Evolutionary conservation across 2,329 filamentous ascomycete genomes (phyloP).

Genomic region (Colletotrichum sp.): DNA sequence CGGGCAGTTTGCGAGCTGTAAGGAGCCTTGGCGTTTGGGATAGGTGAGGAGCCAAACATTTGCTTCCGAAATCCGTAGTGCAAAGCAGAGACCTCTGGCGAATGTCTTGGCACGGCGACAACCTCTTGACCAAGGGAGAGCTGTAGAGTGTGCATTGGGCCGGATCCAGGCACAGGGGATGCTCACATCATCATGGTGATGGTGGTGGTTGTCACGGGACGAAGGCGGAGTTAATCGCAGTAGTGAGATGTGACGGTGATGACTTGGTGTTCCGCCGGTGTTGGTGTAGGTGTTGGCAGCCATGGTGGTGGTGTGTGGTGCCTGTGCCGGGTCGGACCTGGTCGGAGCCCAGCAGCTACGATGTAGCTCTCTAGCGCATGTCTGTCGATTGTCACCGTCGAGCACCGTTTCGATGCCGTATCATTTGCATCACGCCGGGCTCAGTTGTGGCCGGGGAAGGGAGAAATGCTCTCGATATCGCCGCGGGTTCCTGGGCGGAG

Average conservation of each 20-base stretch:
- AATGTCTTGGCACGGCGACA: not conserved
- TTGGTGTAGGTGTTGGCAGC: not conserved
- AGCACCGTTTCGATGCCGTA: not conserved
- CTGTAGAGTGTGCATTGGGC: not conserved
- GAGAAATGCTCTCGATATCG: not conserved
- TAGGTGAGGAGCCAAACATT: not conserved
- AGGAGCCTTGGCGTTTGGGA: not conserved
- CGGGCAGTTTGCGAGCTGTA: not conserved
- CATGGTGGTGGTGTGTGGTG: not conserved
- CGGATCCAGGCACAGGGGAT: not conserved
- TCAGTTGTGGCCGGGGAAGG: not conserved
- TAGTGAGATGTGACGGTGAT: slow-evolving; percentile 4
- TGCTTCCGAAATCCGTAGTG: not conserved
- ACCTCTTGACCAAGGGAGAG: not conserved
- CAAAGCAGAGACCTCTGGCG: not conserved
- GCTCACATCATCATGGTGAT: not conserved
- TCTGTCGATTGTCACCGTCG: not conserved
- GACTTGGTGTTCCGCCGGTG: not conserved
- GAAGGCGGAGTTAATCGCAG: not conserved
- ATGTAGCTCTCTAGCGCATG: not conserved
- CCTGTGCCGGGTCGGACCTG: not conserved
- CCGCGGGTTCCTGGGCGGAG: not conserved
- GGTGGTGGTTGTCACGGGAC: slow-evolving; percentile 5
- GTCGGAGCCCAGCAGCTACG: not conserved
- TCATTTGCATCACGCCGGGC: not conserved